These are phyloP conservation scores for Dioszegia crocea DNA, from an alignment of 768 basidiomycete genomes.

Conservation along the genomic window DNA sequence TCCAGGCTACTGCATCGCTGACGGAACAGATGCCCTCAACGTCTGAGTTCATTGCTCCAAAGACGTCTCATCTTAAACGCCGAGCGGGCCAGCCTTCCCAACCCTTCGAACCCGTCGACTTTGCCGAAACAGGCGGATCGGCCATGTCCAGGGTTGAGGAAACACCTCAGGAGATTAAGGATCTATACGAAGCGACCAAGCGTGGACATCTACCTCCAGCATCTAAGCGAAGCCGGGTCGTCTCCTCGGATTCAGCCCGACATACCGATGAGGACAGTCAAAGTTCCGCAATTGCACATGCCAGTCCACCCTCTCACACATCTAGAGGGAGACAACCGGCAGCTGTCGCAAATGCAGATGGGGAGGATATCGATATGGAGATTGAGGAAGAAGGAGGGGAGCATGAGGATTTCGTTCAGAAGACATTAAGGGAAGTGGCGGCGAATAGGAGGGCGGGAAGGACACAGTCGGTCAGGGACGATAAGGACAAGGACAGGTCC, in stretches of 20 bases:
- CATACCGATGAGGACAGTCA: constrained; percentile 5
- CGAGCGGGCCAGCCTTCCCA: constrained; percentile 15
- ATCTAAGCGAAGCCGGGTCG: constrained; percentile 9
- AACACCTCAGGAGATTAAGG: constrained; percentile 23
- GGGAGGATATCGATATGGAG: constrained; percentile 22
- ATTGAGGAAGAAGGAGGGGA: constrained; percentile 25
- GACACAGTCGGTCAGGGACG: constrained; percentile 8
- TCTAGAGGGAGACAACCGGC: not conserved
- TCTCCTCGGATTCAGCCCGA: constrained; percentile 6
- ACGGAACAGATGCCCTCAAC: constrained; percentile 2
- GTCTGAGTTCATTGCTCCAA: not conserved
- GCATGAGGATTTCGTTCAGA: constrained; percentile 32
- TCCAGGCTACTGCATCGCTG: not conserved
- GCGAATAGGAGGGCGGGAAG: constrained; percentile 17
- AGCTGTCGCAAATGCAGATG: not conserved
- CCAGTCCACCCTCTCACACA: not conserved
- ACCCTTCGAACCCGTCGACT: not conserved
- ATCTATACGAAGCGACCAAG: constrained; percentile 39
- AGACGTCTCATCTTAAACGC: constrained; percentile 20
- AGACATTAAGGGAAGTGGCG: constrained; percentile 20
- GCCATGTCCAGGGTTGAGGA: constrained; percentile 19
- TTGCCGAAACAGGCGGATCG: not conserved
- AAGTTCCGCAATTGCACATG: not conserved
- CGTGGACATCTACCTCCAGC: constrained; percentile 9
- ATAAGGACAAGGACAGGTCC: not conserved